Evolutionary conservation across 2,329 filamentous ascomycete genomes (phyloP).

Genomic region (Thermomyces lanuginosus): DNA sequence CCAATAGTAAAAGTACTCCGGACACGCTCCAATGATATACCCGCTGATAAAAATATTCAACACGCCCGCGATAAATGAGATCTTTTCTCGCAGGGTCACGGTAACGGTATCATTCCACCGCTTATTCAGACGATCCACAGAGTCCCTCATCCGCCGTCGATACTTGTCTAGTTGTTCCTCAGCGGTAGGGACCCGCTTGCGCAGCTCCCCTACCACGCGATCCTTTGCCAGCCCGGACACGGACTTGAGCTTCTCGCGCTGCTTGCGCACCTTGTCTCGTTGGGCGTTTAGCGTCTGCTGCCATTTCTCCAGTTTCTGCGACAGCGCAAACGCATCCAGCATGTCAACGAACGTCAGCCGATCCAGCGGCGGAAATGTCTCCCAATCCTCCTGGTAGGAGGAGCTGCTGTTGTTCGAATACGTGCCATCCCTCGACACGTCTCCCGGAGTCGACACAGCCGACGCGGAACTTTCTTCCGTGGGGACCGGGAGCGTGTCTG

Average conservation of each 20-base stretch:
- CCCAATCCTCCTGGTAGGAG: conserved; percentile 78
- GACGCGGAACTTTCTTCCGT: conserved; percentile 18
- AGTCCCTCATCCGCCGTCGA: conserved; percentile 66
- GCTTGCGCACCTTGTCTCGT: conserved; percentile 68
- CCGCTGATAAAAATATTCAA: conserved; percentile 96
- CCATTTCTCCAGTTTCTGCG: conserved; percentile 78
- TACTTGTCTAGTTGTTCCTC: conserved; percentile 91
- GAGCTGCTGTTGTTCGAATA: conserved; percentile 75
- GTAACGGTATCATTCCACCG: conserved; percentile 81
- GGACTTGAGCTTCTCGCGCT: conserved; percentile 63
- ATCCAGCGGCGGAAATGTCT: conserved; percentile 72
- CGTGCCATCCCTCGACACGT: conserved; percentile 58
- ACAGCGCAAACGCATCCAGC: conserved; percentile 78
- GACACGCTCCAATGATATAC: conserved; percentile 74
- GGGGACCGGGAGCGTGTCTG: conserved; percentile 12
- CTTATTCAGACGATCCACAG: conserved; percentile 70
- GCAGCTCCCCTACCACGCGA: conserved; percentile 84
- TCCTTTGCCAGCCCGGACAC: conserved; percentile 66
- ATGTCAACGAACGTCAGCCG: conserved; percentile 83
- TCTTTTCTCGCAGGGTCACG: conserved; percentile 80
- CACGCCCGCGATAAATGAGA: conserved; percentile 89
- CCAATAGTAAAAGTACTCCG: conserved; percentile 81
- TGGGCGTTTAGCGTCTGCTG: conserved; percentile 69
- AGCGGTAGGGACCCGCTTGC: conserved; percentile 65
- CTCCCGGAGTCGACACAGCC: conserved; percentile 14